These are phyloP conservation scores for Serpula lacrymans DNA, from an alignment of 768 basidiomycete species.

Conservation along the genomic window DNA sequence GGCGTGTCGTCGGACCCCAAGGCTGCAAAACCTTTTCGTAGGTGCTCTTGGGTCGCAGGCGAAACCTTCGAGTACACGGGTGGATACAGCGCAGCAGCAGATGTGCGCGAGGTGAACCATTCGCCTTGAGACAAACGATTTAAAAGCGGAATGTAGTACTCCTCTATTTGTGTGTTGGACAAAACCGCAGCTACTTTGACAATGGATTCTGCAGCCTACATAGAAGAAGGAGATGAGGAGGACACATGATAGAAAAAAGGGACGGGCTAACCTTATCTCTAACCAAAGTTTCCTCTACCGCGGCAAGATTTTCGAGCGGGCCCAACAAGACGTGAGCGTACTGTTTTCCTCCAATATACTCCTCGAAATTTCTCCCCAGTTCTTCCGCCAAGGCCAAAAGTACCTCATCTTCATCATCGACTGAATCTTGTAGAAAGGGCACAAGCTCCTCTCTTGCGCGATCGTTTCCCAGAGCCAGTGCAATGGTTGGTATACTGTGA, in stretches of 20 bases:
- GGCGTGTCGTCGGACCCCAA: constrained; percentile 94
- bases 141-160: constrained; percentile 87
- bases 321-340: constrained; percentile 85
- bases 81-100: constrained; percentile 90
- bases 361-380: constrained; percentile 85
- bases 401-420: constrained; percentile 99
- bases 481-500: constrained; percentile 96
- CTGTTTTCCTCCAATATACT: constrained; percentile 90
- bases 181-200: constrained; percentile 82
- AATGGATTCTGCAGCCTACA: constrained; percentile 92
- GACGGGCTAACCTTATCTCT: constrained; percentile 84
- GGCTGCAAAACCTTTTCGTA: constrained; percentile 78
- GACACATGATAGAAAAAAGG: neutral
- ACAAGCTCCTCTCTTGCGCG: constrained; percentile 94
- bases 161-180: constrained; percentile 77
- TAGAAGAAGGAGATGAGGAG: constrained; percentile 1
- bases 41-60: constrained; percentile 72
- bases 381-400: constrained; percentile 94
- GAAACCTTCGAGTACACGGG: constrained; percentile 84
- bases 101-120: constrained; percentile 98
- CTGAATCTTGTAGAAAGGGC: constrained; percentile 96
- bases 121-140: constrained; percentile 88
- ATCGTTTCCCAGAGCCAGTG: constrained; percentile 91
- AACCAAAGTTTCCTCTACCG: constrained; percentile 96
- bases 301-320: constrained; percentile 91